Conservation (phyloP, 2,329 filamentous ascomycete genomes). For the Fusarium longipes region DNA sequence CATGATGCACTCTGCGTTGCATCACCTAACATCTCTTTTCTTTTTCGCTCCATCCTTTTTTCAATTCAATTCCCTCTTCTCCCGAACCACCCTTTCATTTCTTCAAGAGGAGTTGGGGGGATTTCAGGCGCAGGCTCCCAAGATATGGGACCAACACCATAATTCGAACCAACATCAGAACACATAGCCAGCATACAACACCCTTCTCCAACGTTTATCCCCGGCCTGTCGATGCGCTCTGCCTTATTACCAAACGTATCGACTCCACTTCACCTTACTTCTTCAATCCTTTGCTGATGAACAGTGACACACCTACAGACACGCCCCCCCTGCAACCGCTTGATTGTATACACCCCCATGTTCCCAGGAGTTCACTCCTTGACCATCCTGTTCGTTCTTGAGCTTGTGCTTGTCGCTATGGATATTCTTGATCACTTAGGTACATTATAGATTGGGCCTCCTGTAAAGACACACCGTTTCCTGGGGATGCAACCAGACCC, state of each 20-base stretch:
- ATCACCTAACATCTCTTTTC: conserved; percentile 27
- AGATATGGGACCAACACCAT: conserved; percentile 23
- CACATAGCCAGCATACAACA: conserved; percentile 27
- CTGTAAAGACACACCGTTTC: conserved; percentile 39
- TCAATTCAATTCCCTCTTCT: conserved; percentile 1
- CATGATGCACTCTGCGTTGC: conserved; percentile 29
- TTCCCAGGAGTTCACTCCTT: conserved; percentile 11
- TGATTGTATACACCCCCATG: conserved; percentile 29
- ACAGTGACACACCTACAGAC: conserved; percentile 18
- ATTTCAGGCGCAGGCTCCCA: conserved; percentile 15
- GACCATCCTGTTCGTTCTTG: conserved; percentile 33
- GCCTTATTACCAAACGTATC: conserved; percentile 46
- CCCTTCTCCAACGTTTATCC: conserved; percentile 32
- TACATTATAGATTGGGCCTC: conserved; percentile 43
- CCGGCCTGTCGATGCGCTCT: conserved; percentile 42
- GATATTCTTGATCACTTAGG: conserved; percentile 30
- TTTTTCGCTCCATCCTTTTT: conserved; percentile 16
- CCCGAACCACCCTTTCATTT: conserved; percentile 4
- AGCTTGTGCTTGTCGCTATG: conserved; percentile 36
- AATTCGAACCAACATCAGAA: conserved; percentile 14
- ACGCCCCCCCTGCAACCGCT: conserved; percentile 24
- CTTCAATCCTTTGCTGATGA: conserved; percentile 23
- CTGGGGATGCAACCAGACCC: conserved; percentile 44
- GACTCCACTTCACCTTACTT: conserved; percentile 40
- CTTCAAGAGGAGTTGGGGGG: conserved; percentile 27